Base-by-base conservation (phyloP, 1,139 yeast species). In the Insectozyma bohioensis region DNA sequence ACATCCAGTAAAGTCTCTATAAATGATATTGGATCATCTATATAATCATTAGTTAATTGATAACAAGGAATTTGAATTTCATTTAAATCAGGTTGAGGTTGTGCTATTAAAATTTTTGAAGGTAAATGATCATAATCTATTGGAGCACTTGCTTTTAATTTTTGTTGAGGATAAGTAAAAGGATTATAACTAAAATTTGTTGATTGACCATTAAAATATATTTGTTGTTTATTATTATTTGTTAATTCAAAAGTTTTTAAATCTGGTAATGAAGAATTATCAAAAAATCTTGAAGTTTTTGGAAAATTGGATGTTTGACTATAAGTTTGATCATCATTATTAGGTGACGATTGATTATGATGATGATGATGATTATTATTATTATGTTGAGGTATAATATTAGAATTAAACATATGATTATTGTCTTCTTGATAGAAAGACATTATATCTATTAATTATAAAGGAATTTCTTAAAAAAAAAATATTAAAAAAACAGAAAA, bases 1-100 rank as follows among this genome's bases (percentile, higher is more conserved):
- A 62, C 40, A 4, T 59, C 62, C 16, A 41, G 36, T 2, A 75
- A 50, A 15, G 68, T 58, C 40, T 78, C 81, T 29, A 80, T 66
- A 39, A 75, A 71, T 20, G 49, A 51, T 11, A 75, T 58, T 2
- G 80, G 79, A 51, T 80, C 83, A 14, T 61, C 51, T 37, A 37
- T 24, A 39, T 72, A 73, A 5, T 61, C 62, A 20, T 56, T 60
- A 7, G 65, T 55, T 11, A 82, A 67, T 31, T 63, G 58, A 37
- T 70, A 68, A 1, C 70, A 62, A 3, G 85, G 85, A 6, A 73
- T 74, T 23, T 61, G 65, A n/a, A n/a, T n/a, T 30, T 48, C 17
- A 13, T 9, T 11, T 12, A 33, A 24, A 40, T 36, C 31, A 18
- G 8, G 28, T n/a, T 19, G 14, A 3, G 34, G 12, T 7, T 34